Evolutionary conservation across 495 filamentous ascomycete genomes (phyloP).

Genomic region (Tuber microsphaerosporum): DNA sequence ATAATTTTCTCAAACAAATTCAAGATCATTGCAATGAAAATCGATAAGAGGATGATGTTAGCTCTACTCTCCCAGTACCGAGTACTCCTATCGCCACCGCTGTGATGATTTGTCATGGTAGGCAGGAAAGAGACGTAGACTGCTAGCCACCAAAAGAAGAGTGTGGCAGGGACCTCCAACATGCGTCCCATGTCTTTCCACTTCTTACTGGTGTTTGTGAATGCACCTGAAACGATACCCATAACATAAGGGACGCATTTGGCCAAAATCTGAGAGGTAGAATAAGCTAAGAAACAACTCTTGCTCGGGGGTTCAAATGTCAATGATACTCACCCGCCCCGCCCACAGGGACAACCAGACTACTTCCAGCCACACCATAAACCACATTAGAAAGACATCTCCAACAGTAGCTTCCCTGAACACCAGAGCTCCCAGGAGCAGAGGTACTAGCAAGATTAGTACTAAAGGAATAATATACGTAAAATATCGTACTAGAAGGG

Average conservation of each 20-base stretch:
- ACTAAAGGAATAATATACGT: conserved; percentile 76
- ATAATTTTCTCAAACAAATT: conserved; percentile 91
- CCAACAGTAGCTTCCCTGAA: conserved; percentile 63
- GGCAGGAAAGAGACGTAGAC: conserved; percentile 66
- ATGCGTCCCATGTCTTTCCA: conserved; percentile 85
- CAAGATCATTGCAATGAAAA: conserved; percentile 70
- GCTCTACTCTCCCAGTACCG: conserved; percentile 66
- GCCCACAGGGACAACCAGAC: conserved; percentile 91
- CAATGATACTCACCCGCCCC: conserved; percentile 51
- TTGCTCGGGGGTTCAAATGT: background rate
- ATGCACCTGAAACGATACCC: conserved; percentile 60
- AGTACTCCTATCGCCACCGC: conserved; percentile 50
- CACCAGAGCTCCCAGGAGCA: conserved; percentile 66
- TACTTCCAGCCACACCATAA: conserved; percentile 88
- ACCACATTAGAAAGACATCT: conserved; percentile 74
- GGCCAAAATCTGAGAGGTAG: conserved; percentile 54
- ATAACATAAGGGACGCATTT: conserved; percentile 65
- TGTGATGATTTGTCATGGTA: conserved; percentile 68
- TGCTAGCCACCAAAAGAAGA: conserved; percentile 90
- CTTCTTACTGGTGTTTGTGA: conserved; percentile 80
- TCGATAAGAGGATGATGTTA: conserved; percentile 77
- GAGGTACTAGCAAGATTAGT: conserved; percentile 66
- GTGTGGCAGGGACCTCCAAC: conserved; percentile 73
- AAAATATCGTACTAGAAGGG: conserved; percentile 73
- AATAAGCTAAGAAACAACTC: background rate